Percentiles rank a stretch among this genome's conserved stretches.
phyloP scores from a whole-genome alignment of 2,329 filamentous ascomycete species.

The Aspergillus sp. region DNA sequence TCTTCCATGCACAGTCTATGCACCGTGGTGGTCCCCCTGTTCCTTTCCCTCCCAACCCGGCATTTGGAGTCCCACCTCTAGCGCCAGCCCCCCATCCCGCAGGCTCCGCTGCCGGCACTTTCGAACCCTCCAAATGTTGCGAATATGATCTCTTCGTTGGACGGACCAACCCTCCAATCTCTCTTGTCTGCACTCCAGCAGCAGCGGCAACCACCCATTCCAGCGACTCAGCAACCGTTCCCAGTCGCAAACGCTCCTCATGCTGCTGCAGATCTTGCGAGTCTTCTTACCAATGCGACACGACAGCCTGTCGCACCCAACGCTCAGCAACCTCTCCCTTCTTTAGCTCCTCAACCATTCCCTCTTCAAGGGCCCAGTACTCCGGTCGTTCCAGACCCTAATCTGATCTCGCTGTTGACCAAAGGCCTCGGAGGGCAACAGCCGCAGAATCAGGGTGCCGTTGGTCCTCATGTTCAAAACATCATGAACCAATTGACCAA shows the following conservation, averaged over 20 bases:
- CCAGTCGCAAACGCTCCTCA: slow-evolving; percentile 26
- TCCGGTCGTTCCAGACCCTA: slow-evolving; percentile 28
- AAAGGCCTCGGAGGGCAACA: slow-evolving; percentile 33
- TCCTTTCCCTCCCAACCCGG: slow-evolving; percentile 32
- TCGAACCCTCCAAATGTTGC: slow-evolving; percentile 51
- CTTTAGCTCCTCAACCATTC: slow-evolving; percentile 25
- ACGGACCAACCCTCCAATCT: slow-evolving; percentile 66
- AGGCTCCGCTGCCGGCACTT: slow-evolving; percentile 27
- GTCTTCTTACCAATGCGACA: slow-evolving; percentile 34
- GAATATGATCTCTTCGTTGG: slow-evolving; percentile 62
- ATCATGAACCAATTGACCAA: slow-evolving; percentile 45
- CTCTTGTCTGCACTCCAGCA: slow-evolving; percentile 59
- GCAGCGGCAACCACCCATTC: slow-evolving; percentile 30
- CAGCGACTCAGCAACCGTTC: slow-evolving; percentile 31
- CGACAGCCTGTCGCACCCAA: slow-evolving; percentile 30
- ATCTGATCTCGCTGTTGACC: slow-evolving; percentile 33
- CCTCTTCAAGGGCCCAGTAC: slow-evolving; percentile 23
- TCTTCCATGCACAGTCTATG: slow-evolving; percentile 53
- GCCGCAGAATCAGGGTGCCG: slow-evolving; percentile 28
- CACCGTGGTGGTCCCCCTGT: slow-evolving; percentile 31
- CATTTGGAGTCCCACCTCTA: slow-evolving; percentile 31
- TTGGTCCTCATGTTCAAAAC: slow-evolving; percentile 41
- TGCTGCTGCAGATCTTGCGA: slow-evolving; percentile 35
- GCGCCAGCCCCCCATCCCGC: slow-evolving; percentile 27
- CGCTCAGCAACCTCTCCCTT: slow-evolving; percentile 21